Percentiles rank a stretch among this genome's conserved stretches.
Evolutionary conservation across 2,329 filamentous ascomycete species (phyloP).

Genomic region (Aspergillus floridensis): DNA sequence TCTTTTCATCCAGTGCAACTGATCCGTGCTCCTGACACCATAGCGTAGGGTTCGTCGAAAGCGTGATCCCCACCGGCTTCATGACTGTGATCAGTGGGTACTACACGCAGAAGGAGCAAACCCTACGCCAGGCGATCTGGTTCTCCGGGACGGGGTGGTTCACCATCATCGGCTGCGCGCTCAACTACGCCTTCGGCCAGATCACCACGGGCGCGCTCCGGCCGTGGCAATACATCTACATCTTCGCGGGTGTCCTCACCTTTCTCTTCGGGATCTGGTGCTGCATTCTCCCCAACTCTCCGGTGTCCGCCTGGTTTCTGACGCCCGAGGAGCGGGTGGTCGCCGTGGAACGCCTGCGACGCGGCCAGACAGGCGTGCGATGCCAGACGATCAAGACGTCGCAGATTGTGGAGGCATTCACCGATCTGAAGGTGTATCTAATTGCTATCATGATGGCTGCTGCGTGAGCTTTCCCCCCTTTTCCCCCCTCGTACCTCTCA

Average conservation of each 20-base stretch:
- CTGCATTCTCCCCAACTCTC: conserved; percentile 64
- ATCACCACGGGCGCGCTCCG: conserved; percentile 54
- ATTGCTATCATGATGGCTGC: conserved; percentile 67
- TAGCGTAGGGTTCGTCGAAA: conserved; percentile 55
- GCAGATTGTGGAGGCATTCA: conserved; percentile 58
- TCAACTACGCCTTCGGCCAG: conserved; percentile 68
- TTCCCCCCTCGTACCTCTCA: too few species aligned
- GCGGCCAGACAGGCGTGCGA: conserved; percentile 62
- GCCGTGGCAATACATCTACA: conserved; percentile 70
- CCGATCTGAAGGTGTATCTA: conserved; percentile 63
- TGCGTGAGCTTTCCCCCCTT: conserved; percentile 41
- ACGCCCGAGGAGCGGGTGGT: conserved; percentile 61
- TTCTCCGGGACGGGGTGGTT: conserved; percentile 58
- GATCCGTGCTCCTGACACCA: not conserved
- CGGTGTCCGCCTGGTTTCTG: conserved; percentile 68
- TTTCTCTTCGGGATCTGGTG: conserved; percentile 64
- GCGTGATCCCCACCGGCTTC: conserved; percentile 64
- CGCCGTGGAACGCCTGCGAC: conserved; percentile 61
- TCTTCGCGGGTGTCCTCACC: conserved; percentile 62
- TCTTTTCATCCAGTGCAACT: not conserved
- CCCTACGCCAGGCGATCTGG: conserved; percentile 65
- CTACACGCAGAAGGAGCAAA: conserved; percentile 66
- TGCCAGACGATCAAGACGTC: conserved; percentile 59
- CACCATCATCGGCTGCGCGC: conserved; percentile 60
- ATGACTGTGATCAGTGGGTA: conserved; percentile 62